These are phyloP conservation scores for Rhododendron ferrugineum DNA, from an alignment of 148 eudicot genomes.

Conservation along the genomic window DNA sequence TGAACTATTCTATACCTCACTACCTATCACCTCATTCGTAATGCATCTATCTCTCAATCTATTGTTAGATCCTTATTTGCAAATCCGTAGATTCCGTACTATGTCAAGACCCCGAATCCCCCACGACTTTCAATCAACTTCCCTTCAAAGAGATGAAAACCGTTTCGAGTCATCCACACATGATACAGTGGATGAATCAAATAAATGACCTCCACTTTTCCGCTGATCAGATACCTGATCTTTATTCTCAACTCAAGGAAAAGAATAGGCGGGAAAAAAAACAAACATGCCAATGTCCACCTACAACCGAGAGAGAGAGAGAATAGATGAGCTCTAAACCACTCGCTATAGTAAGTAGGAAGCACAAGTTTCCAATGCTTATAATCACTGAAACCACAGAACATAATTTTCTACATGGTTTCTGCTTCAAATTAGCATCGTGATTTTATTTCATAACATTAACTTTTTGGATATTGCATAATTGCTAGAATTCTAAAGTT, in stretches of 20 bases:
- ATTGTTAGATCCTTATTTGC: neutral
- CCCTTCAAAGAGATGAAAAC: neutral
- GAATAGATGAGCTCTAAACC: neutral
- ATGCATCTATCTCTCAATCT: neutral
- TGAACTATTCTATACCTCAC: neutral
- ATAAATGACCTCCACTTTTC: neutral
- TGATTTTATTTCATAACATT: neutral
- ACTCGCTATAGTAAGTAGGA: neutral
- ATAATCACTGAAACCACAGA: neutral
- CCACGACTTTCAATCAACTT: neutral
- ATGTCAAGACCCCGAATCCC: neutral
- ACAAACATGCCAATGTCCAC: neutral
- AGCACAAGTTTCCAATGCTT: neutral
- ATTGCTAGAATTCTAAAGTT: neutral
- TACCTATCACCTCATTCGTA: neutral
- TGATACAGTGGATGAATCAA: neutral
- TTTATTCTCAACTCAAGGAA: neutral
- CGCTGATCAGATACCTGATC: neutral
- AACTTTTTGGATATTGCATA: neutral
- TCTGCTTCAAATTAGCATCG: neutral
- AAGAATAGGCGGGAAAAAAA: neutral
- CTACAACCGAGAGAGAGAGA: neutral
- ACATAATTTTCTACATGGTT: neutral
- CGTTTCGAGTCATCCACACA: neutral
- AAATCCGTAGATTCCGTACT: neutral